Conservation (phyloP, 768 basidiomycete genomes). For the Auricularia heimuer region DNA sequence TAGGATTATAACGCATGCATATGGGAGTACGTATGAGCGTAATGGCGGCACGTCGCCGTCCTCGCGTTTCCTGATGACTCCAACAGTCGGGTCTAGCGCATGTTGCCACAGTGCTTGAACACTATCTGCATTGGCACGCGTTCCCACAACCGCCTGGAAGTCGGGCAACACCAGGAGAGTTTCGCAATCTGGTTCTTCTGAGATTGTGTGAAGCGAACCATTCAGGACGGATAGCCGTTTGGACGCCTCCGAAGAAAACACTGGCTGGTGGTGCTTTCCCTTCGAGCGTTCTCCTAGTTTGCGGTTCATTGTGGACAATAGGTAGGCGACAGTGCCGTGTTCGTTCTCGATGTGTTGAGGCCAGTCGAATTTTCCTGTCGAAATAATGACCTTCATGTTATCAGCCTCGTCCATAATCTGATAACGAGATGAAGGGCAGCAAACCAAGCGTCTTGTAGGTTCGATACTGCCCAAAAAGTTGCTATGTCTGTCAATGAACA, state of each 20-base stretch:
- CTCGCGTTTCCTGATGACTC: slow-evolving; percentile 28
- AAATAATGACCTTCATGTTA: slow-evolving; percentile 61
- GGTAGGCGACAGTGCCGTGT: slow-evolving; percentile 57
- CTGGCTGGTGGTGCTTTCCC: slow-evolving; percentile 30
- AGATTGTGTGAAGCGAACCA: slow-evolving; percentile 68
- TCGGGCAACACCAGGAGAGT: slow-evolving; percentile 89
- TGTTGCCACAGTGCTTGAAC: slow-evolving; percentile 59
- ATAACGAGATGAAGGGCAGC: background rate
- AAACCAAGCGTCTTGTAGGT: slow-evolving; percentile 75
- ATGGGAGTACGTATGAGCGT: slow-evolving; percentile 76
- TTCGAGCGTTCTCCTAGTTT: slow-evolving; percentile 12
- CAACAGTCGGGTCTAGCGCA: slow-evolving; percentile 50
- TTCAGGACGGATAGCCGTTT: slow-evolving; percentile 65
- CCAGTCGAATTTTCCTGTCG: slow-evolving; percentile 89
- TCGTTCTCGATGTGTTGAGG: slow-evolving; percentile 66
- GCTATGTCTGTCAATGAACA: slow-evolving; percentile 69
- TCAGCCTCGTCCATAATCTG: background rate
- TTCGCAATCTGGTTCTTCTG: slow-evolving; percentile 52
- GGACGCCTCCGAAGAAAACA: slow-evolving; percentile 49
- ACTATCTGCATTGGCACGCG: slow-evolving; percentile 20
- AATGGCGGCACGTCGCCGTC: slow-evolving; percentile 36
- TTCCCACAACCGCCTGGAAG: slow-evolving; percentile 60
- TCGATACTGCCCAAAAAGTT: slow-evolving; percentile 81
- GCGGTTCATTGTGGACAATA: slow-evolving; percentile 26
- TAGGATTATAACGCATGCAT: slow-evolving; percentile 79